A percentile compares a stretch with the other conserved stretches of the same genome.
These are phyloP conservation scores for Trypanosoma avium DNA, from an alignment of 208 protist species.

Conservation along the genomic window DNA sequence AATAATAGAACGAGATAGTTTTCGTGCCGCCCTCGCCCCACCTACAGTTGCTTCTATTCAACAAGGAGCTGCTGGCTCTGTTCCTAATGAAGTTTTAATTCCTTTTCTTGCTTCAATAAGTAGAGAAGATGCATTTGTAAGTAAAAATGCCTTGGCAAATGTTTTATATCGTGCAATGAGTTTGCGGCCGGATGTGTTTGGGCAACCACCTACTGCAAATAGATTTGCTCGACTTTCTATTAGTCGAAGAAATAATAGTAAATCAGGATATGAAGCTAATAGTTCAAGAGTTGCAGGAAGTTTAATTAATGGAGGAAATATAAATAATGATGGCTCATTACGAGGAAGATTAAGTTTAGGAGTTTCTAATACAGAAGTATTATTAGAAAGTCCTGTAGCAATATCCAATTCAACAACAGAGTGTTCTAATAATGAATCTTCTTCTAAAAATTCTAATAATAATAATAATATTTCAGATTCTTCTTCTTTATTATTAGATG, in stretches of 20 bases:
- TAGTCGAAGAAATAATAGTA: not conserved
- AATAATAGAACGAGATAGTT: slow-evolving; percentile 55
- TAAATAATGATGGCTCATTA: not conserved
- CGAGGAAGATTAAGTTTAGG: slow-evolving; percentile 24
- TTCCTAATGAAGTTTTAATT: slow-evolving; percentile 77
- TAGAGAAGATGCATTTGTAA: slow-evolving; percentile 64
- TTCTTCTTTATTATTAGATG: slow-evolving; percentile 1
- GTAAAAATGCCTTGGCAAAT: slow-evolving; percentile 48
- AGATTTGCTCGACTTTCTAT: slow-evolving; percentile 33
- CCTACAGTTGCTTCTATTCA: slow-evolving; percentile 53
- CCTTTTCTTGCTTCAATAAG: slow-evolving; percentile 76
- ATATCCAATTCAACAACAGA: not conserved
- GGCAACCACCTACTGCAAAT: slow-evolving; percentile 66
- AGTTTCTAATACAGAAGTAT: slow-evolving; percentile 9
- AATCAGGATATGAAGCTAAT: no score
- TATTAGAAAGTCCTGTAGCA: slow-evolving; percentile 18
- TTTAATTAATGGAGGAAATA: not conserved
- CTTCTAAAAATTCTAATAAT: not conserved
- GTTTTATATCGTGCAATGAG: slow-evolving; percentile 67
- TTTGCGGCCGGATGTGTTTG: slow-evolving; percentile 77
- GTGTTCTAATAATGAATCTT: not conserved
- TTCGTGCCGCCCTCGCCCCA: slow-evolving; percentile 62
- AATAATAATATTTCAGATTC: not conserved
- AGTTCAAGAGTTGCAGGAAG: no score
- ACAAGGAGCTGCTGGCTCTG: slow-evolving; percentile 21